Base-by-base conservation (phyloP, 345 rosid genomes). In the Dimocarpus longan region DNA sequence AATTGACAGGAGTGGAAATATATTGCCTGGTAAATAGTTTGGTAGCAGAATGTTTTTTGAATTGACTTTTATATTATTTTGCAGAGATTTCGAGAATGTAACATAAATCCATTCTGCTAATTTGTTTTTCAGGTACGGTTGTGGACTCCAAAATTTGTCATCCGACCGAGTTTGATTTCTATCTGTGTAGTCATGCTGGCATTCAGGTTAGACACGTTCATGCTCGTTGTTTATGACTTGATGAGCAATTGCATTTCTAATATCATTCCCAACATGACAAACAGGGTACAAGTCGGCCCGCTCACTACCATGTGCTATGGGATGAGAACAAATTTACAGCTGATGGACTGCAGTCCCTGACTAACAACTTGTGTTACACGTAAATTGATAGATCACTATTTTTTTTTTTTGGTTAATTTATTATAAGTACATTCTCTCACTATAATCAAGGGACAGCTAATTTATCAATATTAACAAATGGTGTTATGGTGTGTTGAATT, bases 81-180 rank as follows among this genome's bases (percentile, higher is more conserved):
- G 32, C 37, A n/a, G 50, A 19, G 40, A 16, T 65, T 80, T 42
- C 24, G 10, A 6, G 26, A 37, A 2, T 67, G 39, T 57, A n/a
- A 22, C 16, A 46, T 76, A 57, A 67, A 54, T 13, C 28, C 12
- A 5, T 52, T 1, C n/a, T 1, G 56, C 1, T 26, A 19, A 46
- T 62, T 11, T 19, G 40, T 28, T 9, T 46, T 73, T 15, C 83
- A 95, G 99, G 99, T 15, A 97, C 99, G 10, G 99, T 97, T 0
- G 98, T 97, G 62, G 99, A 97, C 81, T 97, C 99, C 5, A 97
- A 94, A 84, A 97, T 97, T 42, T 94, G 99, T 79, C 99, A 94
- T 77, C 99, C 99, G 5, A 97, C 98, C 0, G 99, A 97, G 66
- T 97, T 97, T 22, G 99, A 97, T 82, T 97, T 97, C 65, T 97